A percentile compares a stretch with the other conserved stretches of the same genome.
phyloP scores from a whole-genome alignment of 164 flowering plant genomes.

The Dillenia suffruticosa region DNA sequence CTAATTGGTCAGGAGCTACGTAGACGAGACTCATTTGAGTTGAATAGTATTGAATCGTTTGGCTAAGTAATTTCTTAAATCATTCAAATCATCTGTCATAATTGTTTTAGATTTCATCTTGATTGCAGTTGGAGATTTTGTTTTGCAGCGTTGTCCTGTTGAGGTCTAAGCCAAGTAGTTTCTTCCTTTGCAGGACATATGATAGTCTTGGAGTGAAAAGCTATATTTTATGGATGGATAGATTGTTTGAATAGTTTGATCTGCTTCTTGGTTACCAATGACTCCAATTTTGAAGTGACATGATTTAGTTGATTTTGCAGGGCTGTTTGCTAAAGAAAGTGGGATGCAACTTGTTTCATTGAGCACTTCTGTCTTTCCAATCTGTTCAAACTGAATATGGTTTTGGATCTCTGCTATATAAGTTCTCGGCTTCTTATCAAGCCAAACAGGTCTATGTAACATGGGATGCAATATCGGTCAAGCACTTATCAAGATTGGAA shows the following conservation, averaged over 20 bases:
- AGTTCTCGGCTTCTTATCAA: slow-evolving; percentile 3
- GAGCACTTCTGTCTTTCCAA: slow-evolving; percentile 59
- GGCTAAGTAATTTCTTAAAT: too few relatives aligned
- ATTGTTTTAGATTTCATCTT: too few relatives aligned
- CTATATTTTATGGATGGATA: neutral
- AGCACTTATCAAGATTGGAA: neutral
- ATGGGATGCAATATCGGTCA: neutral
- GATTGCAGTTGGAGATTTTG: too few relatives aligned
- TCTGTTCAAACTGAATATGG: slow-evolving; percentile 51
- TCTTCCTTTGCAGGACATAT: neutral
- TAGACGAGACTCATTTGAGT: too few relatives aligned
- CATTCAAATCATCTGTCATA: too few relatives aligned
- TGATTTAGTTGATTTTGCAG: slow-evolving; percentile 26
- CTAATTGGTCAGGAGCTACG: too few relatives aligned
- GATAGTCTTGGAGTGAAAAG: neutral
- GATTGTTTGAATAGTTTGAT: neutral
- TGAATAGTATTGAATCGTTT: too few relatives aligned
- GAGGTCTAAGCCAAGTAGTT: too few relatives aligned
- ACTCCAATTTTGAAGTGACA: neutral
- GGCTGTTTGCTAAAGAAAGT: slow-evolving; percentile 55
- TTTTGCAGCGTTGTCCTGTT: too few relatives aligned
- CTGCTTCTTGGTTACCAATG: neutral
- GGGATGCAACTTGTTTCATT: slow-evolving; percentile 63
- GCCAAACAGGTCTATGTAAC: too few relatives aligned
- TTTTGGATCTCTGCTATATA: slow-evolving; percentile 47